A percentile compares a stretch with the other conserved stretches of the same genome.
phyloP scores from a whole-genome alignment of 1,139 yeast genomes.

The Pichia sp. region DNA sequence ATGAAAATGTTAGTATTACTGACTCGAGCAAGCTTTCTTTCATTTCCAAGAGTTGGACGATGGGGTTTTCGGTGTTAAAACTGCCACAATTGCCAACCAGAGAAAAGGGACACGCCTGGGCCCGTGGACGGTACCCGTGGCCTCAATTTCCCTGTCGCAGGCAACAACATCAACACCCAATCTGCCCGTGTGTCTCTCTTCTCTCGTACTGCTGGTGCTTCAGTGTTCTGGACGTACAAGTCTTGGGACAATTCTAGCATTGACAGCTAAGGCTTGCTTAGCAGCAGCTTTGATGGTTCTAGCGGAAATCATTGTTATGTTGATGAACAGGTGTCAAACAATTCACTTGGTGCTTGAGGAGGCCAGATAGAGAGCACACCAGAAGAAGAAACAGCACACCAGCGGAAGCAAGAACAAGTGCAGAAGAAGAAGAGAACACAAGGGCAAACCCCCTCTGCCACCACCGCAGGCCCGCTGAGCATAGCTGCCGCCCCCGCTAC shows the following conservation, averaged over 20 bases:
- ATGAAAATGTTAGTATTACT: too few species aligned
- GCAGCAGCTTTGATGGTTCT: conserved; percentile 83
- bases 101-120: too few species aligned
- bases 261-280: conserved; percentile 69
- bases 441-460: not conserved
- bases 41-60: too few species aligned
- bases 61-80: too few species aligned
- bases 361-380: not conserved
- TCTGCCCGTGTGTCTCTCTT: not conserved
- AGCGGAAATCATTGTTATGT: conserved; percentile 61
- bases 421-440: conserved; percentile 2
- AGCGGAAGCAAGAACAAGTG: not conserved
- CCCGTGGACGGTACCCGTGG: too few species aligned
- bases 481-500: not conserved
- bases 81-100: too few species aligned
- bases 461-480: conserved; percentile 4
- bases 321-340: conserved; percentile 15
- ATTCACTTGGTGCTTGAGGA: conserved; percentile 5
- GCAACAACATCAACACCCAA: not conserved
- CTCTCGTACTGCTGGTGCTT: not conserved
- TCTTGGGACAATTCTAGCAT: conserved; percentile 51
- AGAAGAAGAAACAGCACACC: not conserved
- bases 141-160: not conserved
- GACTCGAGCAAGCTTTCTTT: too few species aligned
- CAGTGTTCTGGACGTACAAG: conserved; percentile 46